These are phyloP conservation scores for Eucalyptus curtisii DNA, from an alignment of 345 rosid genomes.

Conservation along the genomic window DNA sequence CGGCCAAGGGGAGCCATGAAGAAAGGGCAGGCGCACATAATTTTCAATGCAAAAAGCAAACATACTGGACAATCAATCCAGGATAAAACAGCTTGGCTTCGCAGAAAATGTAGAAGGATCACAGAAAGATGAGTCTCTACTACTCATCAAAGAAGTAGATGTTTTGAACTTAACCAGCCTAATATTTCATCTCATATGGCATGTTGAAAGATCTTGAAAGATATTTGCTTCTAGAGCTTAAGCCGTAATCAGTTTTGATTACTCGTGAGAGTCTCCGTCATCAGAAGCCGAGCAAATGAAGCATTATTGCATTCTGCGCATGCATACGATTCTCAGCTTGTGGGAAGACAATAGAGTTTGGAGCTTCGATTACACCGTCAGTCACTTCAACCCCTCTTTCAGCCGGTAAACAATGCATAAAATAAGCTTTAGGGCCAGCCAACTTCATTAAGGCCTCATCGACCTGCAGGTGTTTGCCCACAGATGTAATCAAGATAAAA, in stretches of 20 bases:
- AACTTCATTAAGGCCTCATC: slow-evolving; percentile 76
- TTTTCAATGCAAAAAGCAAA: not conserved
- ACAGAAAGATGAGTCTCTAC: not conserved
- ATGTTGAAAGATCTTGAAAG: not conserved
- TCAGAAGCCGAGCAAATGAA: slow-evolving; percentile 52
- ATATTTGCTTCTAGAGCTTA: not conserved
- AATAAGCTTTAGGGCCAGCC: slow-evolving; percentile 78
- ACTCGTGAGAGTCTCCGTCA: not conserved
- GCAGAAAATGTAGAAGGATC: not conserved
- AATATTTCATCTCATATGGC: not conserved
- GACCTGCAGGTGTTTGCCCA: slow-evolving; percentile 30
- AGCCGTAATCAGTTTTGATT: not conserved
- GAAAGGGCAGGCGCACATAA: not conserved
- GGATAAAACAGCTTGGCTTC: not conserved
- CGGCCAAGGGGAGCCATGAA: not conserved
- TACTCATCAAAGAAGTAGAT: not conserved
- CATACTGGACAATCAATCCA: not conserved
- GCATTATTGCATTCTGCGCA: slow-evolving; percentile 87
- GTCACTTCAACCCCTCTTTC: slow-evolving; percentile 95
- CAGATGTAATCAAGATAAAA: not conserved
- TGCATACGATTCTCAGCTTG: slow-evolving; percentile 98
- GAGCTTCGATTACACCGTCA: slow-evolving; percentile 76
- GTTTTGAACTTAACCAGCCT: not conserved
- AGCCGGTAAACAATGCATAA: slow-evolving; percentile 99
- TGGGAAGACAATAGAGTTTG: slow-evolving; percentile 81